These are phyloP conservation scores for Saccharomyces hybrid DNA, from an alignment of 1,139 yeast species.

Conservation along the genomic window DNA sequence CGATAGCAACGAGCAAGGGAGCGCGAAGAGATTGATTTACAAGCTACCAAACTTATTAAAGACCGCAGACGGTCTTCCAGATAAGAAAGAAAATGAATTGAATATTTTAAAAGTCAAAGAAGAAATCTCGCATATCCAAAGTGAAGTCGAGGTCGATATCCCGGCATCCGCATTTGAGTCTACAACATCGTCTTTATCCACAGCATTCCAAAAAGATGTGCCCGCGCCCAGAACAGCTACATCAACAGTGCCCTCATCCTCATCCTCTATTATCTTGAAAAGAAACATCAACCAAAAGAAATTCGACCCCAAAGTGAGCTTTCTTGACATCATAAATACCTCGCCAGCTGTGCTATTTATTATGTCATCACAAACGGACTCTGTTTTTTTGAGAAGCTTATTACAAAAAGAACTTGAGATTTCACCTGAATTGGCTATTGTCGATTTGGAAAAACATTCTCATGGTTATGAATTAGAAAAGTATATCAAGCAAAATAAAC, in stretches of 20 bases:
- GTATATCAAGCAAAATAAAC: slow-evolving; percentile 32
- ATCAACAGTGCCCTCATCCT: background rate
- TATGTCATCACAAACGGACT: slow-evolving; percentile 30
- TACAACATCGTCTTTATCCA: background rate
- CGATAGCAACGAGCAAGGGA: background rate
- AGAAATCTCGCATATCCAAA: slow-evolving; percentile 7
- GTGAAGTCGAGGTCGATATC: slow-evolving; percentile 2
- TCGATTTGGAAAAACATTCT: slow-evolving; percentile 65
- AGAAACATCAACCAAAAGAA: background rate
- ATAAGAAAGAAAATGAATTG: background rate
- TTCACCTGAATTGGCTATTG: slow-evolving; percentile 57
- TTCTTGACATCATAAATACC: slow-evolving; percentile 16
- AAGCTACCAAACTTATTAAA: background rate
- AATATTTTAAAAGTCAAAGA: slow-evolving; percentile 6
- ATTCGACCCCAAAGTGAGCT: slow-evolving; percentile 9
- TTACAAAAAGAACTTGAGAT: slow-evolving; percentile 53
- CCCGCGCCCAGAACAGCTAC: background rate
- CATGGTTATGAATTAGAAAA: slow-evolving; percentile 48
- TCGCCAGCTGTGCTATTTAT: slow-evolving; percentile 22
- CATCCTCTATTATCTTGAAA: background rate
- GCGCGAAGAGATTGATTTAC: background rate
- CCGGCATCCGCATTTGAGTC: background rate
- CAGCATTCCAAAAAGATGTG: background rate
- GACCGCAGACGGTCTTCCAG: background rate
- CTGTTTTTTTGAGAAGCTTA: slow-evolving; percentile 53